A percentile compares a stretch with the other conserved stretches of the same genome.
Conservation (phyloP, 116 monocot species). For the Zostera marina region DNA sequence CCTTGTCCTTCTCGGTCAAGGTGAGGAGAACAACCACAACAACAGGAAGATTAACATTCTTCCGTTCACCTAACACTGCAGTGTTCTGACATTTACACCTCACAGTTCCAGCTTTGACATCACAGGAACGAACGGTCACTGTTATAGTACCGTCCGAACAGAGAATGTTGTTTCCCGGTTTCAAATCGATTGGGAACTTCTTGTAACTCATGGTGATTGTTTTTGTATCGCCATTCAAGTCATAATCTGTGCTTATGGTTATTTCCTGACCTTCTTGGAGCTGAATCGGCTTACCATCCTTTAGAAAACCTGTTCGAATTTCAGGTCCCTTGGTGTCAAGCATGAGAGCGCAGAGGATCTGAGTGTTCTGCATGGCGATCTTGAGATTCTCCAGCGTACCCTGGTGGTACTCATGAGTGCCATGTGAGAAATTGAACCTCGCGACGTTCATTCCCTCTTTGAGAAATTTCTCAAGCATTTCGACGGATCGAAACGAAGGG, state of each 20-base stretch:
- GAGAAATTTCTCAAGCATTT: conserved; percentile 77
- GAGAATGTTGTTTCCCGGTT: conserved; percentile 57
- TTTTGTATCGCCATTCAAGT: conserved; percentile 46
- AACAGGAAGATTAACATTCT: conserved; percentile 81
- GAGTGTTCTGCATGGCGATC: conserved; percentile 63
- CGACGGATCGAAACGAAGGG: conserved; percentile 61
- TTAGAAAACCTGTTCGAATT: conserved; percentile 76
- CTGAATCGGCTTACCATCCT: conserved; percentile 70
- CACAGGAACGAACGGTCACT: conserved; percentile 52
- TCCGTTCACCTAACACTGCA: conserved; percentile 66
- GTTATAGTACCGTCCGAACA: conserved; percentile 80
- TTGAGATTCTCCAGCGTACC: conserved; percentile 81
- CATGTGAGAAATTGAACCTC: conserved; percentile 85
- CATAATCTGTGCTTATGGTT: conserved; percentile 57
- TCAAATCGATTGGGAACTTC: conserved; percentile 64
- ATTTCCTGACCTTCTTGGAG: conserved; percentile 69
- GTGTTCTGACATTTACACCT: conserved; percentile 70
- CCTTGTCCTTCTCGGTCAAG: conserved; percentile 74
- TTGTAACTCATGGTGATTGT: conserved; percentile 88
- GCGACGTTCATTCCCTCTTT: conserved; percentile 87
- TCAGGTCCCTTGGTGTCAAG: conserved; percentile 96
- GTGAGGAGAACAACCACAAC: conserved; percentile 77
- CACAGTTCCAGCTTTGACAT: conserved; percentile 48
- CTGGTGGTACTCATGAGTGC: conserved; percentile 80
- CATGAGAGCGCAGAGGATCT: conserved; percentile 82